Evolutionary conservation across 2,329 filamentous ascomycete genomes (phyloP).

Genomic region (Cadophora sp.): DNA sequence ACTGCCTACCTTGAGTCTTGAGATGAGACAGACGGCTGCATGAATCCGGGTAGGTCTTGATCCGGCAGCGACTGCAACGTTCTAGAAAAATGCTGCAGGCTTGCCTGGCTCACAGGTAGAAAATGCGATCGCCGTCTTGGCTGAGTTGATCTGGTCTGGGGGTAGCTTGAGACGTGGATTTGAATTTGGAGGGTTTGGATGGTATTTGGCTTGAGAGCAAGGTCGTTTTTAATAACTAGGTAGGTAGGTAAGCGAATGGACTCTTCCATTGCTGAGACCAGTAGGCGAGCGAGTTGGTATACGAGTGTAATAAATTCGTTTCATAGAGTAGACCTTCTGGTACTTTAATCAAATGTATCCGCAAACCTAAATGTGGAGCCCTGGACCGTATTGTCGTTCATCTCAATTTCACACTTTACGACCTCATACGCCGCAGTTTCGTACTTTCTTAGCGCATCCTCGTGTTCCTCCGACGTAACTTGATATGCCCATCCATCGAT

Average conservation of each 20-base stretch:
- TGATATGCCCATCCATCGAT: constrained; percentile 45
- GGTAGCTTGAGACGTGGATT: neutral
- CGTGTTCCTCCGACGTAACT: constrained; percentile 44
- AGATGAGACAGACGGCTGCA: neutral
- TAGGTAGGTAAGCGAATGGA: too few relatives aligned
- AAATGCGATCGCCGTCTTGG: neutral
- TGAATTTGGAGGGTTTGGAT: constrained; percentile 1
- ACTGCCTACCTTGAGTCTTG: neutral
- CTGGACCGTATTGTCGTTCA: constrained; percentile 26
- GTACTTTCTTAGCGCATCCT: constrained; percentile 46
- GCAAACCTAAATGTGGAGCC: constrained; percentile 43
- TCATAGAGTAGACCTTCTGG: constrained; percentile 13
- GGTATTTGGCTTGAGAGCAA: too few relatives aligned
- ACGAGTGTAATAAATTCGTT: constrained; percentile 18
- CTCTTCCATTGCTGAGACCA: too few relatives aligned
- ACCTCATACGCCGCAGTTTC: constrained; percentile 51
- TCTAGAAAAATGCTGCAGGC: neutral
- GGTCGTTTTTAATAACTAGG: too few relatives aligned
- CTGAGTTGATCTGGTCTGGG: neutral
- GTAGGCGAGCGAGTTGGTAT: neutral
- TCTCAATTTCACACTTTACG: constrained; percentile 45
- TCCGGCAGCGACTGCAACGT: neutral
- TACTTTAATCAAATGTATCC: constrained; percentile 7
- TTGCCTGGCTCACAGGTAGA: neutral
- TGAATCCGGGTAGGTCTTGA: neutral